Evolutionary conservation across 106 monocot genomes (phyloP), one percentile per base, ranked within the genome.

Genomic region (Acanthochlamys bracteata): DNA sequence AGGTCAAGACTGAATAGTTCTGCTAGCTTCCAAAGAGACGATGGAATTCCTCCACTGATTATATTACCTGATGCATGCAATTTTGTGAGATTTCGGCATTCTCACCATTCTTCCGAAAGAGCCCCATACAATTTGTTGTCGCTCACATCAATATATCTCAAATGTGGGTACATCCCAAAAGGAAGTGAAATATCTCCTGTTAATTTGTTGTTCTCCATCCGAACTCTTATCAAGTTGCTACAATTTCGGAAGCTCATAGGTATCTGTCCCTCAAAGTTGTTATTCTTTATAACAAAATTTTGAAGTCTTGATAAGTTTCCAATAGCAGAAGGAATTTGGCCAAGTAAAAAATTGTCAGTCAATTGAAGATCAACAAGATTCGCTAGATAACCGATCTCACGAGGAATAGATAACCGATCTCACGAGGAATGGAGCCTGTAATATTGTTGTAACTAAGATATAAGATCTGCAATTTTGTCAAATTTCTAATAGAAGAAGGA

Each of bases 221-320:
- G 4, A 20, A 63, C 41, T 42, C 16, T 40, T 20, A 20, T 20
- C 42, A 63, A 63, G 4, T 11, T 63, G 2, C 20, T 42, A 20
- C 41, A 63, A 20, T 63, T 63, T 19, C 41, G 27, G 19, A 63
- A 63, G 42, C 41, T 63, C 4, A 7, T 63, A 0, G 62, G 62
- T 20, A 63, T 41, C 8, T 17, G 62, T 1, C 62, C 62, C 19
- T 42, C 41, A 42, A 63, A 63, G 1, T 42, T 63, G 11, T 42
- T 63, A 0, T 42, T 22, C 0, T 0, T n/a, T 11, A 21, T 17
- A 0, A n/a, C 8, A 42, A 63, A 19, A 10, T 10, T 3, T 7
- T 42, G 13, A 19, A 63, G 41, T 0, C 11, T 4, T 20, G 41
- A 17, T 0, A 6, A 6, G 11, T 17, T 19, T 10, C 53, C 11